Conservation (phyloP, 1,284 basidiomycete genomes). For the Marasmius oreades region DNA sequence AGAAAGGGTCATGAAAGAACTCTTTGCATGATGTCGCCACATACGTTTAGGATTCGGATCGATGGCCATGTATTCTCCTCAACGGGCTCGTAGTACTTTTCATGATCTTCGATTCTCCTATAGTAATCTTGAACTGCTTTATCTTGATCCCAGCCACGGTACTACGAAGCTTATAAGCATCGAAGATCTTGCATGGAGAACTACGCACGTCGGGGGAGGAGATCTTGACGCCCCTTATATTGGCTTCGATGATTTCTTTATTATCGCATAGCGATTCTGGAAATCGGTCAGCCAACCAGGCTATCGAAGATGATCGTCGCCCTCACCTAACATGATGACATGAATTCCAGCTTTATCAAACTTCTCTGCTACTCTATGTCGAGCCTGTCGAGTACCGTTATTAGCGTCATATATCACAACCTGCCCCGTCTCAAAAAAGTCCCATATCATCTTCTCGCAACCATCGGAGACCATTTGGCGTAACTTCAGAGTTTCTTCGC, state of each 20-base stretch:
- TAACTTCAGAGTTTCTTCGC: conserved; percentile 74
- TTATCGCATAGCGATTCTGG: conserved; percentile 85
- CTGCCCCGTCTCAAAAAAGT: conserved; percentile 86
- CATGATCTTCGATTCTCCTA: conserved; percentile 84
- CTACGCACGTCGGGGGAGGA: conserved; percentile 91
- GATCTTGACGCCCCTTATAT: conserved; percentile 96
- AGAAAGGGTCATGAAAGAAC: not conserved
- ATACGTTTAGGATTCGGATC: conserved; percentile 93
- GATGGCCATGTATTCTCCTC: conserved; percentile 85
- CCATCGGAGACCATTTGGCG: conserved; percentile 73
- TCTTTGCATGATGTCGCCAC: conserved; percentile 15
- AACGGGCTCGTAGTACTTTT: conserved; percentile 86
- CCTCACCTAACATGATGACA: conserved; percentile 87
- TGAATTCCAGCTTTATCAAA: conserved; percentile 85
- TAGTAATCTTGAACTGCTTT: conserved; percentile 91
- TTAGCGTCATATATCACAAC: conserved; percentile 99
- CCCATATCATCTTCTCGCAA: conserved; percentile 86
- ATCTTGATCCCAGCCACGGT: conserved; percentile 90
- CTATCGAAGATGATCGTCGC: conserved; percentile 5
- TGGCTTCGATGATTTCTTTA: conserved; percentile 89
- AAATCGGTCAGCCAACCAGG: conserved; percentile 1
- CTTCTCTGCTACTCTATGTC: conserved; percentile 76
- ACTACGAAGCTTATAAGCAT: conserved; percentile 46
- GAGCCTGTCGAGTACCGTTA: conserved; percentile 73
- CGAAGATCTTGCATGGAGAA: not conserved